phyloP scores from a whole-genome alignment of 2,329 filamentous ascomycete species.

The Aureobasidium mangrovei region DNA sequence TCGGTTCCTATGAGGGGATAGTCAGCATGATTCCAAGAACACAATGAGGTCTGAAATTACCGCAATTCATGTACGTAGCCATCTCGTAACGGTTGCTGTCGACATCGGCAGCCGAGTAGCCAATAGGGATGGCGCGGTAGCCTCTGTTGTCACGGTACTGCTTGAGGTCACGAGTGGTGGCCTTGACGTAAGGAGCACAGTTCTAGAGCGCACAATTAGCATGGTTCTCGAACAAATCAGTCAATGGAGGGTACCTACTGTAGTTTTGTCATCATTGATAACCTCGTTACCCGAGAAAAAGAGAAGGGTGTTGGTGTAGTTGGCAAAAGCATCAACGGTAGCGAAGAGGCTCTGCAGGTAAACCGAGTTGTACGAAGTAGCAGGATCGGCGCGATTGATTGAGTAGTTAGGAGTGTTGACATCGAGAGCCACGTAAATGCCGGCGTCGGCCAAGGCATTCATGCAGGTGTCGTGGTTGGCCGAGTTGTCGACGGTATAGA shows the following conservation, averaged over 20 bases:
- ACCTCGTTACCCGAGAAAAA: slow-evolving; percentile 78
- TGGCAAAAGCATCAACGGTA: slow-evolving; percentile 73
- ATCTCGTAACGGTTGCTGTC: slow-evolving; percentile 73
- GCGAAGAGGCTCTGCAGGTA: slow-evolving; percentile 84
- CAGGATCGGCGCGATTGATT: slow-evolving; percentile 67
- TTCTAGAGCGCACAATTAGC: slow-evolving; percentile 15
- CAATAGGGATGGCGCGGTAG: slow-evolving; percentile 62
- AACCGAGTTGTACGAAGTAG: slow-evolving; percentile 70
- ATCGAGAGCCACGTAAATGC: slow-evolving; percentile 86
- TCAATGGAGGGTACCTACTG: slow-evolving; percentile 22
- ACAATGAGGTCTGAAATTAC: too few relatives aligned
- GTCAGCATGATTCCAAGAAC: too few relatives aligned
- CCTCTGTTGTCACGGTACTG: slow-evolving; percentile 67
- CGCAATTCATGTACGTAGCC: slow-evolving; percentile 90
- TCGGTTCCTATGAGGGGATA: slow-evolving; percentile 44
- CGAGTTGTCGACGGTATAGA: slow-evolving; percentile 88
- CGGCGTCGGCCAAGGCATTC: slow-evolving; percentile 66
- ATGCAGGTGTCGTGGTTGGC: slow-evolving; percentile 77
- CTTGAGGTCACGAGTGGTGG: slow-evolving; percentile 71
- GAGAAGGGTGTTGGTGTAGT: slow-evolving; percentile 78
- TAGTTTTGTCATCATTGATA: slow-evolving; percentile 54
- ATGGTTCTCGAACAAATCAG: too few relatives aligned
- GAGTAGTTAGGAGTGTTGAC: slow-evolving; percentile 89
- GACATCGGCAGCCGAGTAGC: slow-evolving; percentile 80
- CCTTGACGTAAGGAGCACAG: slow-evolving; percentile 61